Percentiles rank a stretch among this genome's conserved stretches.
Conservation (phyloP, 179 eudicot species). For the Corrigiola litoralis region DNA sequence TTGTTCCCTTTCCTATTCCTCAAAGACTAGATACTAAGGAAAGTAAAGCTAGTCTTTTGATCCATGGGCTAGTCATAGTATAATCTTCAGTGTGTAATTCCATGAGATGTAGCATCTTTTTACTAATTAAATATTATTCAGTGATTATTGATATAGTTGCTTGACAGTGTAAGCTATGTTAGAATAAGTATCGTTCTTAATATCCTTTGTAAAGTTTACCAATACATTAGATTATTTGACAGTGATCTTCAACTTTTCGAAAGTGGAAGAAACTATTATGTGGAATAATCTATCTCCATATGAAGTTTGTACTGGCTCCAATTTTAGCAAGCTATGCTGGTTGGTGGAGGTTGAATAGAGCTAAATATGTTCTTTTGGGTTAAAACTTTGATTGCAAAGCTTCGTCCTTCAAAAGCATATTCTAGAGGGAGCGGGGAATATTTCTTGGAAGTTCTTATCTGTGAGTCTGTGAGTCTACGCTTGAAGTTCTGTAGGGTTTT, state of each 20-base stretch:
- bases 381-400: not conserved
- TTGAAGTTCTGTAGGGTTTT: no score
- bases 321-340: conserved; percentile 11
- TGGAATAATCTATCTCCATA: conserved; percentile 9
- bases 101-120: conserved; percentile 1
- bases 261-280: conserved; percentile 15
- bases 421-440: no score
- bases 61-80: conserved; percentile 3
- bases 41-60: not conserved
- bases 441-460: no score
- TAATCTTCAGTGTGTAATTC: conserved; percentile 9
- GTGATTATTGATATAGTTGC: conserved; percentile 7
- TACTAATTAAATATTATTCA: not conserved
- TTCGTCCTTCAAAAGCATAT: no score
- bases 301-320: conserved; percentile 6
- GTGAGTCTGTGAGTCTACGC: no score
- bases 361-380: not conserved
- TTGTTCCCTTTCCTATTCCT: not conserved
- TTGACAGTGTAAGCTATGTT: not conserved
- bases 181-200: conserved; percentile 1
- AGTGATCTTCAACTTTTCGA: conserved; percentile 4
- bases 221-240: conserved; percentile 8
- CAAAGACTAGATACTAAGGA: conserved; percentile 8
- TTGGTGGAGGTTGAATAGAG: conserved; percentile 1
- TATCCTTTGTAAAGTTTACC: not conserved